Conservation (phyloP, 2,329 filamentous ascomycete genomes). For the Colletotrichum spinosum region DNA sequence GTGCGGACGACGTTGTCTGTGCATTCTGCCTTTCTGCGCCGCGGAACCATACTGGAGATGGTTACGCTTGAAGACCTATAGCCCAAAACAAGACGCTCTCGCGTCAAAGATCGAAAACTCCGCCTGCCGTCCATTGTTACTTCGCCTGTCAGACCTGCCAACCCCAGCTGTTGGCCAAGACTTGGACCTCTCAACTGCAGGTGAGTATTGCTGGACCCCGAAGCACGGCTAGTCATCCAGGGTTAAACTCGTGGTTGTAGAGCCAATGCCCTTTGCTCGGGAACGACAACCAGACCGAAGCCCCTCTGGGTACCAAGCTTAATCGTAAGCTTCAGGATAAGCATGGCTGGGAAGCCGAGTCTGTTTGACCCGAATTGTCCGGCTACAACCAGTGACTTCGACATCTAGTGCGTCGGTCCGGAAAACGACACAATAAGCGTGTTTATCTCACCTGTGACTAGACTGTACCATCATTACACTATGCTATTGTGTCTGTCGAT, state of each 20-base stretch:
- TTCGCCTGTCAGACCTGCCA: slow-evolving; percentile 15
- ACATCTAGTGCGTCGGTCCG: background rate
- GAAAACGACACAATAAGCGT: no score
- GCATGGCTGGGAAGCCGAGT: no score
- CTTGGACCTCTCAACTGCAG: slow-evolving; percentile 31
- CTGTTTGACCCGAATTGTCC: background rate
- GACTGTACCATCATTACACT: background rate
- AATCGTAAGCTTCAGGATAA: background rate
- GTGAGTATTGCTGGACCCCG: slow-evolving; percentile 16
- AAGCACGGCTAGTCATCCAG: background rate
- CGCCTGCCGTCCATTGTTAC: background rate
- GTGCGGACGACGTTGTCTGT: background rate
- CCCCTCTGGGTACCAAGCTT: background rate
- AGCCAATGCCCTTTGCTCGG: no score
- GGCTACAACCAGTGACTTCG: background rate
- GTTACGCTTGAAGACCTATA: background rate
- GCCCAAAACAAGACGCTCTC: slow-evolving; percentile 13
- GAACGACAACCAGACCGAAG: background rate
- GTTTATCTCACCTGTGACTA: background rate
- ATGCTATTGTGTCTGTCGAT: slow-evolving; percentile 5
- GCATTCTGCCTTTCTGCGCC: slow-evolving; percentile 2
- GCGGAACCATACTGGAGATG: background rate
- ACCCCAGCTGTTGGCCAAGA: slow-evolving; percentile 9
- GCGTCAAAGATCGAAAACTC: slow-evolving; percentile 1
- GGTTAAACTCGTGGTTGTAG: no score